Evolutionary conservation across 768 basidiomycete species (phyloP).

Genomic region (Lactarius evosmus): DNA sequence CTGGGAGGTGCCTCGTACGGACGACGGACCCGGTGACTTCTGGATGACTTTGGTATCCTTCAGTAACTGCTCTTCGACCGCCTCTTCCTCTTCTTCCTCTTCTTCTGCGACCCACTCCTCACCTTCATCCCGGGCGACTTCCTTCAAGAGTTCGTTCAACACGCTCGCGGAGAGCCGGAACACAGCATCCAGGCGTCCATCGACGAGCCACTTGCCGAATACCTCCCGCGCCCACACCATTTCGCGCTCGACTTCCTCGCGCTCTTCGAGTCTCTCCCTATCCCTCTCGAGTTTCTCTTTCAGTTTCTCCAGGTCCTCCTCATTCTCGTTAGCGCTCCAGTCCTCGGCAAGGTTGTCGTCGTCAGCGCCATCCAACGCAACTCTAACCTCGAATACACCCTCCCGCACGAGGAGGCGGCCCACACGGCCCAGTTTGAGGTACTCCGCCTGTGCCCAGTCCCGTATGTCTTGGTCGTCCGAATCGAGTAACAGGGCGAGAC

Average conservation of each 20-base stretch:
- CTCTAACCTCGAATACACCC: slow-evolving; percentile 27
- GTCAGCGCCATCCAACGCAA: slow-evolving; percentile 11
- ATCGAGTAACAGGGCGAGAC: slow-evolving; percentile 26
- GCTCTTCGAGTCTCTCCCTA: slow-evolving; percentile 20
- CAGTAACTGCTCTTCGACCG: background rate
- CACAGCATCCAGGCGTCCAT: slow-evolving; percentile 26
- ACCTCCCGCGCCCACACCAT: slow-evolving; percentile 26
- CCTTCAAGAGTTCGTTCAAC: slow-evolving; percentile 24
- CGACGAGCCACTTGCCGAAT: slow-evolving; percentile 24
- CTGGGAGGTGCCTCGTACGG: slow-evolving; percentile 10
- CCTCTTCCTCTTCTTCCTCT: slow-evolving; percentile 8
- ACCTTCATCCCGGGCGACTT: slow-evolving; percentile 25
- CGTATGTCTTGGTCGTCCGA: slow-evolving; percentile 25
- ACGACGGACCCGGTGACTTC: slow-evolving; percentile 10
- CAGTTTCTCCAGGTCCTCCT: slow-evolving; percentile 26
- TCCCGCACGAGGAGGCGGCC: slow-evolving; percentile 26
- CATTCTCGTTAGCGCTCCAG: slow-evolving; percentile 20
- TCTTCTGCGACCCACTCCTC: slow-evolving; percentile 23
- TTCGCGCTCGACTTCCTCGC: slow-evolving; percentile 26
- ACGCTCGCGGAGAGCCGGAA: slow-evolving; percentile 23
- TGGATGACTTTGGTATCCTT: background rate
- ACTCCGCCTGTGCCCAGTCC: slow-evolving; percentile 29
- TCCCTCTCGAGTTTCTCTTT: slow-evolving; percentile 21
- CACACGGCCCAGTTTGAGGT: slow-evolving; percentile 24
- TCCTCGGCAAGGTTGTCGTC: slow-evolving; percentile 18